Evolutionary conservation across 805 yeast species (phyloP), one percentile per base, ranked within the genome.

Genomic region (Hemisphaericaspora nanyangensis): DNA sequence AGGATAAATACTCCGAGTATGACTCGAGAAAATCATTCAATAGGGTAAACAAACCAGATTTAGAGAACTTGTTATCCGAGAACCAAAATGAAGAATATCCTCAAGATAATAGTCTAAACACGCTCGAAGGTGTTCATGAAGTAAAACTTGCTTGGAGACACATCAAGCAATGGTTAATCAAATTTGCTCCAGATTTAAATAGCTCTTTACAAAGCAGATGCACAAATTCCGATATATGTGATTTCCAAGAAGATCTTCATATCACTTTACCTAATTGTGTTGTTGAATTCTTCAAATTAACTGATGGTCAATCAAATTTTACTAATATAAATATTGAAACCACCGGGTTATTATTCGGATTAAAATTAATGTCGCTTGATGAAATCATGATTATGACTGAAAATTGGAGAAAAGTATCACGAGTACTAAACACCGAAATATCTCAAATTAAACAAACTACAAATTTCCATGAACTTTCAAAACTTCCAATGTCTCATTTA

Each of bases 61-160:
- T 55, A 4, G 65, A 65, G 38, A 49, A 30, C n/a, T 29, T 56
- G 26, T 49, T 61, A 17, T 46, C 67, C 25, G 55, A 49, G 30
- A 51, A 58, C 19, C 61, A 61, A 36, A 61, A 55, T 33, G 49
- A 39, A 17, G 73, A 47, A 43, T 65, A 56, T 15, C 31, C 10
- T 44, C 72, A 56, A 40, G 74, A 47, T 50, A 65, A 48, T 28
- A 51, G 56, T 15, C 54, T 54, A 11, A 58, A 56, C 25, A 38
- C 18, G 52, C 62, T 57, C 13, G 84, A 79, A 31, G 95, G 95
- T 34, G 82, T 85, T 18, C 80, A 91, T 38, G 87, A 90, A 46
- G 69, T 76, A 2, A 70, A 82, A 27, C 75, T 80, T 17, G 85
- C 96, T 10, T 91, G 98, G 98, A 76, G 85, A 46, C 90, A 90